Base-by-base conservation (phyloP, 1,139 yeast species). In the Protomyces gravidus region DNA sequence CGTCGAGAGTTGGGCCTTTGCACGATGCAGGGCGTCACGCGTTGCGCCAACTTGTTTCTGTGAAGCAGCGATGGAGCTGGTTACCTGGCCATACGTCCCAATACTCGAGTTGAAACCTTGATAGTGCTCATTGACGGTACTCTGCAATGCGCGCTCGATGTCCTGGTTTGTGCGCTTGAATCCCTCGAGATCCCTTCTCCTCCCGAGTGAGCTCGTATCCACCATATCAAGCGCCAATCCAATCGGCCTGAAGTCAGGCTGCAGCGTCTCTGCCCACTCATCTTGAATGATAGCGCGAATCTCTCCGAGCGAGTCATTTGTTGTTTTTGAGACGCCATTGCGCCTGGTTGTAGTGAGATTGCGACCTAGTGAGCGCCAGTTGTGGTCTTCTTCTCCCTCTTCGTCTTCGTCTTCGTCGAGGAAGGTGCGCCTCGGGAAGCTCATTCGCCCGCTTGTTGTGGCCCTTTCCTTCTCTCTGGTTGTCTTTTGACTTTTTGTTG, bases 141-240 rank as follows among this genome's bases (percentile, higher is more conserved):
- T 73, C 63, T 85, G 79, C 53, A 90, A 75, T 19, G 84, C 80
- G 30, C 71, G 70, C 30, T 82, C 81, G 13, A 90, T 83, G 63
- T 80, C 75, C 15, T 75, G 75, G 61, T 81, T 79, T 59, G 84
- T 68, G 59, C 76, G 76, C 50, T 76, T 71, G 65, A 86, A 86
- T 56, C 84, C 86, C 0, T 76, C 75, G 61, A 79, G 77, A 64
- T 84, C 80, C 67, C 85, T 85, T 0, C 95, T 95, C 68, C 86
- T 73, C 0, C 97, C 97, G 32, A 89, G 95, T 0, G 96, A 86
- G 2, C 95, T 83, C 66, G 83, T 85, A 70, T 90, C 97, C 66
- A 89, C 75, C 62, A 90, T 75, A 0, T 92, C 82, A 50, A 90
- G 76, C 0, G 96, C 96, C 60, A 85, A 76, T 67, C 89, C 96